phyloP scores from a whole-genome alignment of 495 filamentous ascomycete species.

The Daldinia concentrica region DNA sequence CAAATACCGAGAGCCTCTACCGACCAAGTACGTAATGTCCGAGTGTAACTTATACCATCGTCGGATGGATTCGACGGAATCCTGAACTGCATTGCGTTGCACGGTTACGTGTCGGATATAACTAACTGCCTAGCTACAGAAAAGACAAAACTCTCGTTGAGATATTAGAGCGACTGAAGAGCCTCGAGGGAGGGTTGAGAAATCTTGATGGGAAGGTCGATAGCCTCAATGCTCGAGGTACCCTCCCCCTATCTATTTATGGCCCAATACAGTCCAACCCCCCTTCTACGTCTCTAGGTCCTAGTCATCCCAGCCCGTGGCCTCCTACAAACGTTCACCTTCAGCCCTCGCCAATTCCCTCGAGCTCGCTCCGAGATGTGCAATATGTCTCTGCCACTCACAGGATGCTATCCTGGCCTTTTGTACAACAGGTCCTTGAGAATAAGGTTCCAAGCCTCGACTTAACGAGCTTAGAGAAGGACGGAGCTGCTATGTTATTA shows the following conservation, averaged over 20 bases:
- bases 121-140: slow-evolving; percentile 47
- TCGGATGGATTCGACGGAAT: slow-evolving; percentile 24
- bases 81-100: slow-evolving; percentile 21
- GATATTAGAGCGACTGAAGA: slow-evolving; percentile 64
- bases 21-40: slow-evolving; percentile 66
- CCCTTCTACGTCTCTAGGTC: slow-evolving; percentile 21
- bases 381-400: slow-evolving; percentile 64
- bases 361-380: slow-evolving; percentile 30
- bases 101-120: slow-evolving; percentile 24
- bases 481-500: slow-evolving; percentile 59
- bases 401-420: slow-evolving; percentile 67
- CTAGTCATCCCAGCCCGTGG: slow-evolving; percentile 31
- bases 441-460: slow-evolving; percentile 47
- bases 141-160: slow-evolving; percentile 71
- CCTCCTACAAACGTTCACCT: slow-evolving; percentile 24
- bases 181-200: slow-evolving; percentile 53
- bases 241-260: slow-evolving; percentile 39
- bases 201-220: slow-evolving; percentile 55
- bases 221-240: slow-evolving; percentile 44
- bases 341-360: slow-evolving; percentile 18
- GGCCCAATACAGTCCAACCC: slow-evolving; percentile 29
- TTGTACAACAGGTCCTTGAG: slow-evolving; percentile 58
- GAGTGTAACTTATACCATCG: slow-evolving; percentile 21
- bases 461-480: slow-evolving; percentile 49
- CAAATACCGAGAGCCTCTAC: slow-evolving; percentile 67